Conservation (phyloP, 495 filamentous ascomycete genomes). For the Aspergillus funiculosus region DNA sequence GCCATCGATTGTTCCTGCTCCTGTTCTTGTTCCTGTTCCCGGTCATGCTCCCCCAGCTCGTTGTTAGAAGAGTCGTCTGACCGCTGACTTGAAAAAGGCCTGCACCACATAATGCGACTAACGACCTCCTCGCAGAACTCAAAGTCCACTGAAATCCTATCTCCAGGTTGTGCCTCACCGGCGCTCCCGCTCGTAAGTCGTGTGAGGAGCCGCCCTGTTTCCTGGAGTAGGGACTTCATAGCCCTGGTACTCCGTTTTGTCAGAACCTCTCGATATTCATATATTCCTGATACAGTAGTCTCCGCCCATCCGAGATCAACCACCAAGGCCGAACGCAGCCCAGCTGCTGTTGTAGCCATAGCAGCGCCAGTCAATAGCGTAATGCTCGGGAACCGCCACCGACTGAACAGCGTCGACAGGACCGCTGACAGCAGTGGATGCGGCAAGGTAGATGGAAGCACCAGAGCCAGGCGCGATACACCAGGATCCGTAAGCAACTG, state of each 20-base stretch:
- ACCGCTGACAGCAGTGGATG: conserved; percentile 69
- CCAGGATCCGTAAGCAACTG: conserved; percentile 71
- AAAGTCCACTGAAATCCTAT: conserved; percentile 50
- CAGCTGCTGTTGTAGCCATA: conserved; percentile 68
- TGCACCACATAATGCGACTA: conserved; percentile 72
- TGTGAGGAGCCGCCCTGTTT: conserved; percentile 61
- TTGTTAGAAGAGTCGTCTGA: too few species aligned
- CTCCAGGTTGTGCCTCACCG: conserved; percentile 12
- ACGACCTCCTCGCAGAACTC: conserved; percentile 74
- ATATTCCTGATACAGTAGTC: conserved; percentile 72
- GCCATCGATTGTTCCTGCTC: background rate
- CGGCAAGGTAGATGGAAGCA: conserved; percentile 71
- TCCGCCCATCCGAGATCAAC: conserved; percentile 92
- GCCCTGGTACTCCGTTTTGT: conserved; percentile 64
- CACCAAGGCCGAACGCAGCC: conserved; percentile 72
- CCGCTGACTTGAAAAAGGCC: too few species aligned
- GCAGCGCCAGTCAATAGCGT: conserved; percentile 71
- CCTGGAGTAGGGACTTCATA: conserved; percentile 60
- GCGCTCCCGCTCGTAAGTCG: conserved; percentile 22
- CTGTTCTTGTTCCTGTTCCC: conserved; percentile 1
- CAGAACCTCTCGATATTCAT: conserved; percentile 78
- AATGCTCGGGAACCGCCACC: conserved; percentile 74
- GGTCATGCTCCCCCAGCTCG: too few species aligned
- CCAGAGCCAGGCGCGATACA: conserved; percentile 65
- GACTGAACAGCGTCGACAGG: conserved; percentile 69